These are phyloP conservation scores for Kwoniella mangroviensis DNA, from an alignment of 768 basidiomycete genomes.

Conservation along the genomic window DNA sequence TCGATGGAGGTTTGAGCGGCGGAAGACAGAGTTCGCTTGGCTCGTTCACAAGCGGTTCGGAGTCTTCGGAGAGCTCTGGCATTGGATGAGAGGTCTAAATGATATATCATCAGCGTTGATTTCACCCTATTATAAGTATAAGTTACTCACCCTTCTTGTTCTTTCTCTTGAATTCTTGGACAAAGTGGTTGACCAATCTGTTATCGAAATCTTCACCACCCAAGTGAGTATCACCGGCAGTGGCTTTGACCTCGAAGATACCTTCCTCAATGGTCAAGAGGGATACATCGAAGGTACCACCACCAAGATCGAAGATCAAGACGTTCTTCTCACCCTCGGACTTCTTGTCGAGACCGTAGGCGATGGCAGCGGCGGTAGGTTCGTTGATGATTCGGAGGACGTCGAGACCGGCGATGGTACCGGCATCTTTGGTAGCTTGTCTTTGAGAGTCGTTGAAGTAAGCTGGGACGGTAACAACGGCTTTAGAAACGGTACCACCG, in stretches of 20 bases:
- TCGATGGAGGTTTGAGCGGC: slow-evolving; percentile 96
- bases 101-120: slow-evolving; percentile 11
- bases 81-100: slow-evolving; percentile 90
- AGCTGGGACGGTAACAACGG: slow-evolving; percentile 96
- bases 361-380: slow-evolving; percentile 95
- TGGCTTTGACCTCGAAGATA: slow-evolving; percentile 85
- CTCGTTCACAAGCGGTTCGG: slow-evolving; percentile 97
- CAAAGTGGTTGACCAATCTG: slow-evolving; percentile 85
- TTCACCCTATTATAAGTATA: neutral
- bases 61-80: slow-evolving; percentile 94
- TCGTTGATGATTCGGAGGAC: slow-evolving; percentile 98
- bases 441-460: slow-evolving; percentile 99
- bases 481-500: slow-evolving; percentile 92
- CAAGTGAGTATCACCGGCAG: slow-evolving; percentile 91
- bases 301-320: slow-evolving; percentile 97
- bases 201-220: slow-evolving; percentile 97
- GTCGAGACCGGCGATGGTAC: slow-evolving; percentile 89
- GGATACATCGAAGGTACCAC: slow-evolving; percentile 98
- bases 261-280: slow-evolving; percentile 93
- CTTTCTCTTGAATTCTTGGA: slow-evolving; percentile 90
- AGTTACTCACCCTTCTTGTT: slow-evolving; percentile 66
- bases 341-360: slow-evolving; percentile 97
- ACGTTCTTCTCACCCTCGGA: slow-evolving; percentile 85
- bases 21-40: slow-evolving; percentile 97
- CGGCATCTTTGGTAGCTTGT: slow-evolving; percentile 98